These are phyloP conservation scores for Aspergillus sp. DNA, from an alignment of 2,329 filamentous ascomycete species.

Conservation along the genomic window DNA sequence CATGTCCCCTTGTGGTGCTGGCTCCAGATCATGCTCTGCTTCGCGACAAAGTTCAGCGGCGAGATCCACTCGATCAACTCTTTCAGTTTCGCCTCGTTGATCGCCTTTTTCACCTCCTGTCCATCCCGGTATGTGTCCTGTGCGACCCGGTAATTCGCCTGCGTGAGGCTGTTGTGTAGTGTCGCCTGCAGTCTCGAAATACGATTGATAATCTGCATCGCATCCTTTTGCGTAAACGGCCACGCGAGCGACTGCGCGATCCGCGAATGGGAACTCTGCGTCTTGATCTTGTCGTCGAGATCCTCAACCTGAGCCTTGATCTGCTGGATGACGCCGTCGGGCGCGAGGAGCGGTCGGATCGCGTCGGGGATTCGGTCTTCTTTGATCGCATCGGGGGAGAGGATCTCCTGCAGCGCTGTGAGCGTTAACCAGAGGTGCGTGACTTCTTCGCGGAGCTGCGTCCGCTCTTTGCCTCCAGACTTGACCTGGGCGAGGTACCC, in stretches of 20 bases:
- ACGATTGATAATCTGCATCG: conserved; percentile 5
- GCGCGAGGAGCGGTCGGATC: conserved; percentile 17
- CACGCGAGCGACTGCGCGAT: conserved; percentile 12
- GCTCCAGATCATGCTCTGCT: conserved; percentile 17
- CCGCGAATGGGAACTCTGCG: background rate
- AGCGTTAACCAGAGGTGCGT: conserved; percentile 21
- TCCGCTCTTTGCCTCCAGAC: conserved; percentile 20
- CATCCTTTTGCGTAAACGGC: conserved; percentile 18
- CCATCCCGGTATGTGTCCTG: conserved; percentile 11
- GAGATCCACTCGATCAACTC: conserved; percentile 17
- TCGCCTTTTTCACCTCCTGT: conserved; percentile 1
- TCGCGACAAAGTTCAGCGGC: conserved; percentile 15
- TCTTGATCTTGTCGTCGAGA: conserved; percentile 5
- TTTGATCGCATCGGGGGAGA: conserved; percentile 8
- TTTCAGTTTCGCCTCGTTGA: conserved; percentile 10
- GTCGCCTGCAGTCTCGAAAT: conserved; percentile 6
- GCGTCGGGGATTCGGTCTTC: conserved; percentile 9
- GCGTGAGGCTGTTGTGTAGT: conserved; percentile 8
- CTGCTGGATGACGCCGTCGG: conserved; percentile 19
- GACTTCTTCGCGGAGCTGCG: conserved; percentile 16
- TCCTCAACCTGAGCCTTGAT: conserved; percentile 12
- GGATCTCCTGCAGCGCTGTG: conserved; percentile 13
- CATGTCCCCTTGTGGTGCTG: conserved; percentile 16
- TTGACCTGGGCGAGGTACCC: conserved; percentile 15
- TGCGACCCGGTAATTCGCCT: conserved; percentile 8